Evolutionary conservation across 257 asterid species (phyloP).

Genomic region (Gardenia jasminoides): DNA sequence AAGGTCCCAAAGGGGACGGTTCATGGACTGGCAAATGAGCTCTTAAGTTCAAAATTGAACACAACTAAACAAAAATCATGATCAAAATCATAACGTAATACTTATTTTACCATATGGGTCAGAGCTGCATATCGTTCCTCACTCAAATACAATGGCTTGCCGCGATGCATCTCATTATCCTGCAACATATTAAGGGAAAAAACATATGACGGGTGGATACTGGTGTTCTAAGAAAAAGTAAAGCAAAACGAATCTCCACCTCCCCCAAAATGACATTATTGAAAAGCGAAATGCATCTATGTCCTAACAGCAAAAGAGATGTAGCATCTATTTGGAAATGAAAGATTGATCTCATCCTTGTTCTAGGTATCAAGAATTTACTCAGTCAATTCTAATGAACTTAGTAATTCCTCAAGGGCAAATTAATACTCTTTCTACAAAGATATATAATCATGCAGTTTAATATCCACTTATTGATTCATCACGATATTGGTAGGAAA

Average conservation of each 20-base stretch:
- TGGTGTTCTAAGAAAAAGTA: neutral
- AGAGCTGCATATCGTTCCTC: conserved; percentile 93
- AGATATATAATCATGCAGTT: neutral
- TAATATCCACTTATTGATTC: neutral
- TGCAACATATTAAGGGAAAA: conserved; percentile 33
- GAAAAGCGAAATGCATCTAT: neutral
- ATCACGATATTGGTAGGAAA: neutral
- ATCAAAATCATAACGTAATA: neutral
- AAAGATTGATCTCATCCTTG: neutral
- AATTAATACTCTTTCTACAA: neutral
- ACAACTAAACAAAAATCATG: neutral
- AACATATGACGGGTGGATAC: conserved; percentile 15
- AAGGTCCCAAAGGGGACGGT: neutral
- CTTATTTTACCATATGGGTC: conserved; percentile 68
- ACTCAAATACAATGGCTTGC: conserved; percentile 83
- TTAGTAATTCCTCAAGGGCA: neutral
- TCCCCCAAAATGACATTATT: neutral
- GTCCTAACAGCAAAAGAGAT: neutral
- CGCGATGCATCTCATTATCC: conserved; percentile 85
- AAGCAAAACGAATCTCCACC: neutral
- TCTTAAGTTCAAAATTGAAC: neutral
- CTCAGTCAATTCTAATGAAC: neutral
- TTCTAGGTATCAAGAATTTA: neutral
- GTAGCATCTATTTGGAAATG: neutral
- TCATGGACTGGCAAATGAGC: neutral